Percentiles rank a stretch among this genome's conserved stretches.
Conservation (phyloP, 2,329 filamentous ascomycete species). For the Hypoxylon sp. region DNA sequence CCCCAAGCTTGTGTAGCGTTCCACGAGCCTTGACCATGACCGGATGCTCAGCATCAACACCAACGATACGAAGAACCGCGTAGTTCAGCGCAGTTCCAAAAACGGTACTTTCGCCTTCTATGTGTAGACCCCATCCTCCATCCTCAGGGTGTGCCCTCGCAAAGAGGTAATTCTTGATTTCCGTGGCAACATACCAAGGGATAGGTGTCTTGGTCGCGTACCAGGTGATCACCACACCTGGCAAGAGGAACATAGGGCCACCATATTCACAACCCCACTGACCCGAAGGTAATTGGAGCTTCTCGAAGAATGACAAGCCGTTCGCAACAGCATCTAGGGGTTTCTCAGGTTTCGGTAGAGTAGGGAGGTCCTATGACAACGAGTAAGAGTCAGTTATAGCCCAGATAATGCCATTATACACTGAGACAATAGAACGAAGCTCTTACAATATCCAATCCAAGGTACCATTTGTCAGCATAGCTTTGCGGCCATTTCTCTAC, state of each 20-base stretch:
- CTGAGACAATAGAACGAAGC: conserved; percentile 6
- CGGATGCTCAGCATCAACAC: conserved; percentile 83
- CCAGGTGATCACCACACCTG: conserved; percentile 84
- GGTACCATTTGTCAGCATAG: conserved; percentile 85
- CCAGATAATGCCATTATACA: neutral
- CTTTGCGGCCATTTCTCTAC: conserved; percentile 83
- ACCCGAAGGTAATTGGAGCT: conserved; percentile 86
- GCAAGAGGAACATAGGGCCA: conserved; percentile 93
- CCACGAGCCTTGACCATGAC: conserved; percentile 85
- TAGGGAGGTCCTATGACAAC: conserved; percentile 71
- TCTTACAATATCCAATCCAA: conserved; percentile 79
- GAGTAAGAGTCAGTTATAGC: conserved; percentile 15
- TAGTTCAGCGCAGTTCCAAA: conserved; percentile 95
- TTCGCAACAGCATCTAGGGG: conserved; percentile 83
- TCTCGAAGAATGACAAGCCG: conserved; percentile 85
- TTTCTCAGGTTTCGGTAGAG: conserved; percentile 73
- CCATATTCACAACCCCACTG: conserved; percentile 99
- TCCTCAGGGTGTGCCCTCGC: conserved; percentile 85
- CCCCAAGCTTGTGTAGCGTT: conserved; percentile 84
- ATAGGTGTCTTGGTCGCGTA: conserved; percentile 91
- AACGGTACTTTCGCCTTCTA: conserved; percentile 90
- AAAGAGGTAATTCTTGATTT: conserved; percentile 92
- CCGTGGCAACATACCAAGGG: conserved; percentile 78
- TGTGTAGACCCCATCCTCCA: conserved; percentile 97
- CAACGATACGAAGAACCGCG: conserved; percentile 78